Evolutionary conservation across 2,329 filamentous ascomycete species (phyloP), one percentile per base, ranked within the genome.

Genomic region (Ilyonectria mors-panacis): DNA sequence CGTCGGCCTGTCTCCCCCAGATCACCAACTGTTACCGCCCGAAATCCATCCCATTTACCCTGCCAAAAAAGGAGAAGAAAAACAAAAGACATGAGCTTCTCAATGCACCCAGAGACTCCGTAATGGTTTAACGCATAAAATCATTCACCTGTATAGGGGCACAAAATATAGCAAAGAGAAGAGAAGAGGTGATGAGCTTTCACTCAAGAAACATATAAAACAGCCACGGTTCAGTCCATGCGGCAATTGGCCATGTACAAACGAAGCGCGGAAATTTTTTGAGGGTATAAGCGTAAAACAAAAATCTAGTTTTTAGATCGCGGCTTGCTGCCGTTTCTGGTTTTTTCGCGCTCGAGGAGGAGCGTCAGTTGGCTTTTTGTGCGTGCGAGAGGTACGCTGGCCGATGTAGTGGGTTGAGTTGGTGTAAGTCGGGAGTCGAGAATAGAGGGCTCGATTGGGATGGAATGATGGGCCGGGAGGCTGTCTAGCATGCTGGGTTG

Each of bases 351-450:
- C 70, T 89, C 86, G 21, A 91, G 80, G 1, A 91, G 80, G 4
- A 91, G 78, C 10, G 85, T 86, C 30, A 91, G 80, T 74, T 91
- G 88, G 71, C 88, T 90, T 76, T 86, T 89, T n/a, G 88, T 87
- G 64, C 87, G 82, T n/a, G 83, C 87, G 55, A 90, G 79, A 4
- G 85, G 86, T 8, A 87, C 81, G 15, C 78, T 78, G 28, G 84
- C 78, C 15, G 81, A 79, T 12, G 81, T 77, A 48, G 81, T 85
- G 5, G 85, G 86, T 61, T 82, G 83, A 1, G 86, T 88, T 26
- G 87, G 87, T 5, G 81, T 83, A 63, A 88, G 83, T 23, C 80
- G 75, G 9, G 81, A 80, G 28, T 81, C 80, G 8, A 78, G 73
- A 19, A 80, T 69, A 13, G 77, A 79, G 3, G 74, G 68, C 28